A percentile compares a stretch with the other conserved stretches of the same genome.
phyloP scores from a whole-genome alignment of 345 rosid species.

The Pseudoturritis turrita region DNA sequence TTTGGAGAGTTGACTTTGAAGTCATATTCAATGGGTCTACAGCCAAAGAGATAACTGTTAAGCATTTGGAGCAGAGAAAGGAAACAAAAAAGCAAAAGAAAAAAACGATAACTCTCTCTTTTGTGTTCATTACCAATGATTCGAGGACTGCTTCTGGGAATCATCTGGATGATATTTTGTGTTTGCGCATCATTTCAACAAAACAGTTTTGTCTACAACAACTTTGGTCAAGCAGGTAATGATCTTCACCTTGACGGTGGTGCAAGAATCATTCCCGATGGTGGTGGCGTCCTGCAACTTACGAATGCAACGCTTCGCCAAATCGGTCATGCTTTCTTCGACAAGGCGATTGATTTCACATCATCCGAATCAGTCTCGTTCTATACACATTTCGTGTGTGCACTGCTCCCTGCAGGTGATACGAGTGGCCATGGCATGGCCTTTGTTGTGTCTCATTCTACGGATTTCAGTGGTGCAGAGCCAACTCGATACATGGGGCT shows the following conservation, averaged over 20 bases:
- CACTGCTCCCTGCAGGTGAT: slow-evolving; percentile 22
- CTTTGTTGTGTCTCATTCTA: slow-evolving; percentile 34
- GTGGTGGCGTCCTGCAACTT: slow-evolving; percentile 45
- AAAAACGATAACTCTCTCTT: not conserved
- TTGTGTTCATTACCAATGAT: slow-evolving; percentile 19
- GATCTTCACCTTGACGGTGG: slow-evolving; percentile 24
- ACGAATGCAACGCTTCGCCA: slow-evolving; percentile 37
- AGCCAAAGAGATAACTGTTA: not conserved
- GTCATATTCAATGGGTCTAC: slow-evolving; percentile 11
- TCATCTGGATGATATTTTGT: slow-evolving; percentile 3
- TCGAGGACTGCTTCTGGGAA: slow-evolving; percentile 12
- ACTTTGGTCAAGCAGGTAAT: slow-evolving; percentile 33
- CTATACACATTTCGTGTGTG: slow-evolving; percentile 40
- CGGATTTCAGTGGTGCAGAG: slow-evolving; percentile 2
- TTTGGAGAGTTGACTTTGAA: not conserved
- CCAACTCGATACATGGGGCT: slow-evolving; percentile 41
- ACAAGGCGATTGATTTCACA: slow-evolving; percentile 35
- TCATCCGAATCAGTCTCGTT: slow-evolving; percentile 33
- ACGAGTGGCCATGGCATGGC: slow-evolving; percentile 50
- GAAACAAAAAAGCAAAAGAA: not conserved
- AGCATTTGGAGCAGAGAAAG: not conserved
- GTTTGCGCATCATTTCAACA: slow-evolving; percentile 17
- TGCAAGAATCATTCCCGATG: slow-evolving; percentile 32
- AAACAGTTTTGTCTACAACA: slow-evolving; percentile 39
- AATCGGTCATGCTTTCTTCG: slow-evolving; percentile 42